Percentiles rank a stretch among this genome's conserved stretches.
Conservation (phyloP, 2,329 filamentous ascomycete species). For the Acephala macrosclerotiorum region DNA sequence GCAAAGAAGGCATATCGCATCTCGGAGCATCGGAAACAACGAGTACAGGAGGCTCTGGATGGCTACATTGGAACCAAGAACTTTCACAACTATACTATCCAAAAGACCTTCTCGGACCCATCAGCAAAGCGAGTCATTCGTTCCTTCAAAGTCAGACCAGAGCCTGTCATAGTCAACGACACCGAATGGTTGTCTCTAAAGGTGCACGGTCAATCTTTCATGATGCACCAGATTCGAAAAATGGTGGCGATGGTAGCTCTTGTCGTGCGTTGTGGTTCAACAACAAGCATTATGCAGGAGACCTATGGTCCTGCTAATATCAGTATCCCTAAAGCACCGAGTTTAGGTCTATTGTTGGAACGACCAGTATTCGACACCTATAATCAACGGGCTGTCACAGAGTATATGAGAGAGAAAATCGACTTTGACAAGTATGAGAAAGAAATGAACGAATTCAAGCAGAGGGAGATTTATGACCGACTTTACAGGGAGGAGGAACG, state of each 20-base stretch:
- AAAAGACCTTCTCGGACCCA: constrained; percentile 81
- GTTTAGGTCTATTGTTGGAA: constrained; percentile 86
- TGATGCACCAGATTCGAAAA: constrained; percentile 99
- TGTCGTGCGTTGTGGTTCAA: constrained; percentile 83
- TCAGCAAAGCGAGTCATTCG: constrained; percentile 92
- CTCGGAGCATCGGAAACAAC: constrained; percentile 71
- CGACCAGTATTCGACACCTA: constrained; percentile 90
- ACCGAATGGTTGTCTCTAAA: constrained; percentile 96
- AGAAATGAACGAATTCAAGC: constrained; percentile 88
- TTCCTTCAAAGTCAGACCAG: constrained; percentile 80
- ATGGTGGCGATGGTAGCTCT: constrained; percentile 96
- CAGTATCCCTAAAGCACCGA: constrained; percentile 92
- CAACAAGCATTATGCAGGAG: constrained; percentile 73
- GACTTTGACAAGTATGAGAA: constrained; percentile 81
- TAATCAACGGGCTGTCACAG: constrained; percentile 74
- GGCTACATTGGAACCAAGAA: constrained; percentile 86
- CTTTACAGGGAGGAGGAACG: constrained; percentile 92
- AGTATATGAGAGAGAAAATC: constrained; percentile 71
- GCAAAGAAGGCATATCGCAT: constrained; percentile 90
- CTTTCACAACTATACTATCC: constrained; percentile 97
- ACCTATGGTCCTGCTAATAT: constrained; percentile 78
- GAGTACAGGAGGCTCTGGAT: constrained; percentile 77
- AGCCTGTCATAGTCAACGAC: constrained; percentile 84
- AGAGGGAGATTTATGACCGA: constrained; percentile 87
- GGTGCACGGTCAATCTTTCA: constrained; percentile 97